Conservation (phyloP, 306 rosid species). For the Prunus salicina region DNA sequence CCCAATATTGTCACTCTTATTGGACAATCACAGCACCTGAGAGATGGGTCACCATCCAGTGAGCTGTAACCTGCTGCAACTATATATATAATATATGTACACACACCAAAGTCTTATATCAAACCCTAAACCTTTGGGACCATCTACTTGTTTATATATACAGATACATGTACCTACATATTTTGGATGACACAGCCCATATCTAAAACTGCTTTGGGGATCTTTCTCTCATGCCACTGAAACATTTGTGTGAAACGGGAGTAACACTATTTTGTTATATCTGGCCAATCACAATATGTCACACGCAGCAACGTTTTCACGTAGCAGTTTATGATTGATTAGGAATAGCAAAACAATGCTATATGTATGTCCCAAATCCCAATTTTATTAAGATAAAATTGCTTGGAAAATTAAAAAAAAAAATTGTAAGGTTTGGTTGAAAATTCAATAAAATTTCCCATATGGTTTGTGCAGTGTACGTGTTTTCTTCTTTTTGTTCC, state of each 20-base stretch:
- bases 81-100: too few species aligned
- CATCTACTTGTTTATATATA: not conserved
- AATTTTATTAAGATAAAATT: not conserved
- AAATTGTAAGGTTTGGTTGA: not conserved
- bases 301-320: too few species aligned
- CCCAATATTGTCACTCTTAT: slow-evolving; percentile 7
- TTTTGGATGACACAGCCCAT: not conserved
- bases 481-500: not conserved
- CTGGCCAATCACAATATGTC: too few species aligned
- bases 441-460: not conserved
- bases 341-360: too few species aligned
- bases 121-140: not conserved
- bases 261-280: rapidly evolving
- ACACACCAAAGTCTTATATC: not conserved
- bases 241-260: too few species aligned
- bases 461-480: not conserved
- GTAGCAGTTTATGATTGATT: rapidly evolving
- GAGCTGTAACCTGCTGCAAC: slow-evolving; percentile 17
- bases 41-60: slow-evolving; percentile 17
- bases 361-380: not conserved
- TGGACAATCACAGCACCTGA: slow-evolving; percentile 29
- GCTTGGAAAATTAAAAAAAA: not conserved
- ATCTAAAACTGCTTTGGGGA: not conserved
- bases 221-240: not conserved
- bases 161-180: not conserved